phyloP scores from a whole-genome alignment of 768 basidiomycete species.

The Termitomyces sp. region DNA sequence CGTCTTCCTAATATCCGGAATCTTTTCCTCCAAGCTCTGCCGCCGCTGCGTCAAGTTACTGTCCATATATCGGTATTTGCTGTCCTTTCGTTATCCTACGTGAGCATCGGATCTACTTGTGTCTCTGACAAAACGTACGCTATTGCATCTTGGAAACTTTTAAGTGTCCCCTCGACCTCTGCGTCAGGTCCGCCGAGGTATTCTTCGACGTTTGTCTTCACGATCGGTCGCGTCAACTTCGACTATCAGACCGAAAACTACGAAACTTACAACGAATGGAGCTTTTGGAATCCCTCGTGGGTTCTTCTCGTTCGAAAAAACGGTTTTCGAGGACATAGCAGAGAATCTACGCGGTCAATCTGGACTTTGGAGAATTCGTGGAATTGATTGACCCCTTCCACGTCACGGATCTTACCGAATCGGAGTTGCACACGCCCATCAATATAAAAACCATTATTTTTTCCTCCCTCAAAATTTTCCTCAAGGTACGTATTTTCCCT shows the following conservation, averaged over 20 bases:
- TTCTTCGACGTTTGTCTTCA: slow-evolving; percentile 81
- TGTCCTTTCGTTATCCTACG: slow-evolving; percentile 43
- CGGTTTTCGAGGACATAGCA: slow-evolving; percentile 15
- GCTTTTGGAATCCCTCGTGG: slow-evolving; percentile 94
- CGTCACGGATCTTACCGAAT: slow-evolving; percentile 22
- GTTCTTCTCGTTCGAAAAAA: slow-evolving; percentile 47
- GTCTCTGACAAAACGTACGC: slow-evolving; percentile 58
- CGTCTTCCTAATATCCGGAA: slow-evolving; percentile 94
- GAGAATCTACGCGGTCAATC: too few species aligned
- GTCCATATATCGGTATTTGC: slow-evolving; percentile 99
- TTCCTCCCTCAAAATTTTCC: slow-evolving; percentile 16
- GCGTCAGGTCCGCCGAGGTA: slow-evolving; percentile 79
- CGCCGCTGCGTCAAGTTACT: slow-evolving; percentile 75
- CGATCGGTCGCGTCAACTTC: slow-evolving; percentile 7
- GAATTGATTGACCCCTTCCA: background rate
- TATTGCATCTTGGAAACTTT: slow-evolving; percentile 86
- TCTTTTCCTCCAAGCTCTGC: slow-evolving; percentile 84
- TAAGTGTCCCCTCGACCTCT: slow-evolving; percentile 75
- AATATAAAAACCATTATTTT: slow-evolving; percentile 19
- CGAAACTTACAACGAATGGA: slow-evolving; percentile 73
- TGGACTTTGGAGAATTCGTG: too few species aligned
- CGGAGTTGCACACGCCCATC: slow-evolving; percentile 18
- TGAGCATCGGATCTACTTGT: slow-evolving; percentile 16
- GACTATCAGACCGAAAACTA: background rate
- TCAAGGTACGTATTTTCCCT: slow-evolving; percentile 19